These are phyloP conservation scores for Trametes polyzona DNA, from an alignment of 1,284 basidiomycete genomes.

Conservation along the genomic window DNA sequence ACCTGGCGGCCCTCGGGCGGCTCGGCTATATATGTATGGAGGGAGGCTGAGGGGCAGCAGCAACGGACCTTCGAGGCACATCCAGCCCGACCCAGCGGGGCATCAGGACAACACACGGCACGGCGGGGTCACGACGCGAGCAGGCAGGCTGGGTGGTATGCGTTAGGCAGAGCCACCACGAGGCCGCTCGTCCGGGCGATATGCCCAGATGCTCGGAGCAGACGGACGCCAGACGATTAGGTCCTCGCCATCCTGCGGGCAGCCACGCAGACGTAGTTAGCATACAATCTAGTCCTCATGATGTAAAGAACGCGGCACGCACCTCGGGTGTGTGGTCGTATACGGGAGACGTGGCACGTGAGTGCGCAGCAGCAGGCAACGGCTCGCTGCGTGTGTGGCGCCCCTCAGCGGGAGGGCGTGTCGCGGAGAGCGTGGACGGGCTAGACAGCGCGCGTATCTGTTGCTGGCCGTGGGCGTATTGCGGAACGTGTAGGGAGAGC, in stretches of 20 bases:
- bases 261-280: conserved; percentile 9
- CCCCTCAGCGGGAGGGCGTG: conserved; percentile 15
- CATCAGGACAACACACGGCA: conserved; percentile 1
- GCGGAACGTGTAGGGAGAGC: conserved; percentile 4
- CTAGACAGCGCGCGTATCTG: conserved; percentile 13
- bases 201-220: conserved; percentile 22
- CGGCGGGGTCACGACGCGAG: conserved; percentile 3
- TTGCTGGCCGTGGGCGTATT: conserved; percentile 1
- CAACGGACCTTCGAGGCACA: conserved; percentile 22
- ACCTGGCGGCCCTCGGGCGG: conserved; percentile 10
- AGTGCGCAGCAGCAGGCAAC: conserved; percentile 14
- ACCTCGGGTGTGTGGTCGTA: conserved; percentile 27
- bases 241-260: conserved; percentile 23
- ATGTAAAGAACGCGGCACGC: conserved; percentile 17
- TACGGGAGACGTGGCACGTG: conserved; percentile 17
- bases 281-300: conserved; percentile 15
- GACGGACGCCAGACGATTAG: conserved; percentile 18
- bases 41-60: no score
- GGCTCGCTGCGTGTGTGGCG: conserved; percentile 19
- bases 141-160: not conserved
- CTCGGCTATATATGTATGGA: conserved; percentile 15
- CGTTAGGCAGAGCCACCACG: conserved; percentile 21
- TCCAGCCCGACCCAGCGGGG: conserved; percentile 19
- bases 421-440: conserved; percentile 12
- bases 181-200: conserved; percentile 25